Evolutionary conservation across 1,284 basidiomycete species (phyloP), one percentile per base, ranked within the genome.

Genomic region (Trametes polyzona): DNA sequence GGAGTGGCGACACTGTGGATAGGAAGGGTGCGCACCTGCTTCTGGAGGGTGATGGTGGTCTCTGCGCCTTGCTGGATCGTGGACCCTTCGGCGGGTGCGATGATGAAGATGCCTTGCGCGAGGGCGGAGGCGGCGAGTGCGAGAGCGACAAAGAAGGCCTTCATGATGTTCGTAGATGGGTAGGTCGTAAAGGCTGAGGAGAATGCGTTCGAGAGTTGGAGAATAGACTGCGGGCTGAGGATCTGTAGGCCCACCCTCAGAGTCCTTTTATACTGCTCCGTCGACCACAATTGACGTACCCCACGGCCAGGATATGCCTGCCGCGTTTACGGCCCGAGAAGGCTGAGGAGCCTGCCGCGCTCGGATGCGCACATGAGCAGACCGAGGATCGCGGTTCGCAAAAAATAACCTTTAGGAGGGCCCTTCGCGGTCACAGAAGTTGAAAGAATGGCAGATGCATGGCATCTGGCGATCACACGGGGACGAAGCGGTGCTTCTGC

Each of bases 101-200:
- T 67, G 35, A 83, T 77, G 24, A 9, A 14, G 39, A 76, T 62
- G 27, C 44, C 55, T 62, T 83, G 80, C 3, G 76, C 80, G 35
- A 71, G 47, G 5, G 67, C 68, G 16, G 60, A 47, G 32, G 56
- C 55, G 27, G 42, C 57, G 55, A 68, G 55, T 10, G 64, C 57
- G 26, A 55, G 55, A 24, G 64, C 46, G 32, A 61, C 55, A 36
- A 59, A 23, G 52, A 65, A 29, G 32, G 54, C 59, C 47, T 64
- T 59, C 62, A 69, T 62, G 24, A 16, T 47, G 21, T 0, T n/a
- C n/a, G n/a, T n/a, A n/a, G n/a, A n/a, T 14, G 35, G 4, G 14
- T 4, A 17, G n/a, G 2, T 33, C 19, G 32, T 12, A 27, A 17
- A 26, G 33, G 14, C n/a, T 21, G 19, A 16, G 12, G 35, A 17